Conservation (phyloP, 2,329 filamentous ascomycete genomes). For the Ophiostoma piceae region DNA sequence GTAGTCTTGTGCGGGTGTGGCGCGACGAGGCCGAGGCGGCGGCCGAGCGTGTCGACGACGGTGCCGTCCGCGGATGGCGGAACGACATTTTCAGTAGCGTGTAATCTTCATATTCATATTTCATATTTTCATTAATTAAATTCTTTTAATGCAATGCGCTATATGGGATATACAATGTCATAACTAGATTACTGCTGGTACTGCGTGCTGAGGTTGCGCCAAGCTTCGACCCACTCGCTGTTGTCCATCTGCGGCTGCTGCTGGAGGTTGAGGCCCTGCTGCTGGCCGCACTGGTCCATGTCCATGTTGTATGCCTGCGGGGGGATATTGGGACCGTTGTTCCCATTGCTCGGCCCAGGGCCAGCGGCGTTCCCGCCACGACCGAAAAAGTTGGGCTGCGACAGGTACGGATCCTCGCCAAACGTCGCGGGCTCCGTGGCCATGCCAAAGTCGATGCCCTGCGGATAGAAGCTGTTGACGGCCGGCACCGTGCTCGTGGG, state of each 20-base stretch:
- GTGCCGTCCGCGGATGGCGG: slow-evolving; percentile 56
- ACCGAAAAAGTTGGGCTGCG: slow-evolving; percentile 3
- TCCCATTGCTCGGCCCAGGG: background rate
- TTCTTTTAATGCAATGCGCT: background rate
- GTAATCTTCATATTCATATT: no score
- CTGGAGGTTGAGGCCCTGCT: slow-evolving; percentile 2
- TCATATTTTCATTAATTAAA: background rate
- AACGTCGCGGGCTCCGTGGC: slow-evolving; percentile 20
- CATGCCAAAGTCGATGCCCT: slow-evolving; percentile 21
- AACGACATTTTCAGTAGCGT: slow-evolving; percentile 67
- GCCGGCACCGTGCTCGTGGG: slow-evolving; percentile 5
- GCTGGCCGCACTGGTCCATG: background rate
- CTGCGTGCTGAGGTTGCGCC: slow-evolving; percentile 22
- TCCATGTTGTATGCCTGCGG: background rate
- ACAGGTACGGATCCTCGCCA: slow-evolving; percentile 21
- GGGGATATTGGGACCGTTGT: no score
- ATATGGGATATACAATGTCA: background rate
- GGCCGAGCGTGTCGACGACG: slow-evolving; percentile 60
- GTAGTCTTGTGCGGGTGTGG: slow-evolving; percentile 86
- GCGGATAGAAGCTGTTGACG: background rate
- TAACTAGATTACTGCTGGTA: background rate
- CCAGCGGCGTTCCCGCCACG: background rate
- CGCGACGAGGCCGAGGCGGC: slow-evolving; percentile 69
- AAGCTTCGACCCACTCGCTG: slow-evolving; percentile 23
- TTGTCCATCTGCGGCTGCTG: slow-evolving; percentile 19